Evolutionary conservation across 169 alveolate species (phyloP), one percentile per base, ranked within the genome.

Genomic region (Eimeria acervulina): DNA sequence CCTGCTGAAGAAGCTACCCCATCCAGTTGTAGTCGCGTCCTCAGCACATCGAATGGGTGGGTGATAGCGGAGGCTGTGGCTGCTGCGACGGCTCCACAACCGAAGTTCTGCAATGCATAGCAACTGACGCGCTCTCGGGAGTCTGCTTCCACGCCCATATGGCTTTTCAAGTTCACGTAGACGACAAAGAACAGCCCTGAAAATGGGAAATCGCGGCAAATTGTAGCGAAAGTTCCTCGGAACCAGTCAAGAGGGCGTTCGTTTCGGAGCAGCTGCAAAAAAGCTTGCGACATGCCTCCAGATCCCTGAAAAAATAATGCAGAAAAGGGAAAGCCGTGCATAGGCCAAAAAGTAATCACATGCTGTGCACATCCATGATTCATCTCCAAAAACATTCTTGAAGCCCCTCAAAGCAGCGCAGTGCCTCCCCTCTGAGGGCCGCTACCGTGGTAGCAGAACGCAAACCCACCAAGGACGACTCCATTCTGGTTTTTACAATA

Each of bases 11-110:
- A 68, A 31, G 95, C 95, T 44, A 90, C 78, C 47, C 96, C 97
- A 47, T 80, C 74, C 74, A 96, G 93, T 89, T 96, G 97, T 47
- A 96, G 61, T 28, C 97, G 96, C 36, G 97, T 94, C 42, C 97
- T 68, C 36, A 96, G 42, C n/a, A 96, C 95, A 74, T 96, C 97
- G 47, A 96, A 85, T 10, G 97, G 97, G 26, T 96, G 97, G 40
- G 97, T 96, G 66, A 96, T 63, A 42, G 93, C 81, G 6, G 97
- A 72, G 23, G 97, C 97, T 2, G 94, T 31, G 23, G 94, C 95
- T 2, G 94, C 97, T 33, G 97, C 96, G 1, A 81, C 47, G 52
- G 96, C 96, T 2, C 97, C 96, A 66, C 97, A 96, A 38, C 74
- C 74, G 92, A 96, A 94, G 72, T 95, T 96, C 61, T n/a, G 70